Base-by-base conservation (phyloP, 1,284 basidiomycete species). In the Butyriboletus appendiculatus region DNA sequence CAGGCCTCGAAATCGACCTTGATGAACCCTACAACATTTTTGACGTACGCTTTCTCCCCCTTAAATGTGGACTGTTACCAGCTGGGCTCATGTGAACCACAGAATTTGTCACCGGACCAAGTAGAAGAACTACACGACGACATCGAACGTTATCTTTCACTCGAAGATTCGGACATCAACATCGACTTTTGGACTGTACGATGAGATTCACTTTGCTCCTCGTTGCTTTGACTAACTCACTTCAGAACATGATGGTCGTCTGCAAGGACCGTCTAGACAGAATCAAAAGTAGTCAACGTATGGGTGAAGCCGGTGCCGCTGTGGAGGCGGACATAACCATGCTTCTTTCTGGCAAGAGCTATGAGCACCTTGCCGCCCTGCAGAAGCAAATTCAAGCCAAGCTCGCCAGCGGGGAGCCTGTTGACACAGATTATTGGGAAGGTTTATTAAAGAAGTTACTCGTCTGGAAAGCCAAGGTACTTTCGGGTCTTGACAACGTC, bases 341-440 rank as follows among this genome's bases (percentile, higher is more conserved):
- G 2, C 76, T 94, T 37, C 77, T 95, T 26, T 79, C 84, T 30
- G 90, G 88, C 43, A 95, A 96, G 73, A 82, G 88, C 4, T 88
- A 92, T 55, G 88, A 94, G 3, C 88, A 98, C 57, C 81, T 99
- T 34, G 79, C 82, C 18, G 82, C 81, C 38, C 79, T 99, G 32
- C 96, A 99, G 72, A 81, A 84, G 54, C 88, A 89, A 64, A 89
- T 99, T 15, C 92, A 94, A 64, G 81, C 80, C 48, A 99, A 99
- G 73, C 81, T 99, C 1, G 79, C 82, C 0, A 94, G 93, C 56
- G 93, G 94, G 32, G 95, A 98, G 72, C 94, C 96, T 1, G 84
- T 99, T 38, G 97, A 99, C 71, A 90, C 88, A 14, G 97, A 99
- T 70, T 99, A 99, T 69, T 99, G 97, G 97, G 96, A 98, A 72